phyloP scores from a whole-genome alignment of 352 stramenopile species.

The Phytopythium litorale region DNA sequence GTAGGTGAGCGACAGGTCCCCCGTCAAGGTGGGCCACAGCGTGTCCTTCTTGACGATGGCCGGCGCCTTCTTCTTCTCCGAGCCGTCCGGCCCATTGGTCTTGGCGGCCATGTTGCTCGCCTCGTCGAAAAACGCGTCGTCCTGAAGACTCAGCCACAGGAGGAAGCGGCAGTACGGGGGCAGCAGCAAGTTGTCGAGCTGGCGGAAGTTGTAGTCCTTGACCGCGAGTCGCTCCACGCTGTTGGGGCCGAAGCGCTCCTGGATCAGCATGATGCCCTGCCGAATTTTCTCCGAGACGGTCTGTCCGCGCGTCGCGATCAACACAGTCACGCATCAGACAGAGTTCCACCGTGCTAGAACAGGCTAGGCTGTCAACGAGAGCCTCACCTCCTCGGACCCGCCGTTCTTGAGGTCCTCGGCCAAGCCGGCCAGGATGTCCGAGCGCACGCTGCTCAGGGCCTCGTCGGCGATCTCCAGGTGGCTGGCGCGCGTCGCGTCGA shows the following conservation, averaged over 20 bases:
- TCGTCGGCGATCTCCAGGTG: conserved; percentile 80
- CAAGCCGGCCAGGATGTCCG: conserved; percentile 68
- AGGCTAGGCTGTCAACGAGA: too few relatives aligned
- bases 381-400: conserved; percentile 34
- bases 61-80: conserved; percentile 65
- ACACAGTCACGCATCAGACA: background rate
- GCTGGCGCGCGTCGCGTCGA: conserved; percentile 69
- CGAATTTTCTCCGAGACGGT: conserved; percentile 66
- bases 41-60: conserved; percentile 78
- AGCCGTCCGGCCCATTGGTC: conserved; percentile 28
- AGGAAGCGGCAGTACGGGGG: conserved; percentile 88
- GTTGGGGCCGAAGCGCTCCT: conserved; percentile 82
- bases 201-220: conserved; percentile 89
- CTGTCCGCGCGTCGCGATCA: conserved; percentile 11
- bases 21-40: conserved; percentile 76
- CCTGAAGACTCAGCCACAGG: conserved; percentile 87
- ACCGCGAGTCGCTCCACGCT: conserved; percentile 81
- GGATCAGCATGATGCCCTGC: conserved; percentile 71
- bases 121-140: conserved; percentile 83
- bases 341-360: too few relatives aligned
- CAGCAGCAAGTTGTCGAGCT: conserved; percentile 81
- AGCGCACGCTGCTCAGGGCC: conserved; percentile 67
- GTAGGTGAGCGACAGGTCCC: conserved; percentile 79
- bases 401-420: conserved; percentile 68
- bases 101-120: conserved; percentile 43